Base-by-base conservation (phyloP, 2,329 filamentous ascomycete genomes). In the Aphanocladium album region DNA sequence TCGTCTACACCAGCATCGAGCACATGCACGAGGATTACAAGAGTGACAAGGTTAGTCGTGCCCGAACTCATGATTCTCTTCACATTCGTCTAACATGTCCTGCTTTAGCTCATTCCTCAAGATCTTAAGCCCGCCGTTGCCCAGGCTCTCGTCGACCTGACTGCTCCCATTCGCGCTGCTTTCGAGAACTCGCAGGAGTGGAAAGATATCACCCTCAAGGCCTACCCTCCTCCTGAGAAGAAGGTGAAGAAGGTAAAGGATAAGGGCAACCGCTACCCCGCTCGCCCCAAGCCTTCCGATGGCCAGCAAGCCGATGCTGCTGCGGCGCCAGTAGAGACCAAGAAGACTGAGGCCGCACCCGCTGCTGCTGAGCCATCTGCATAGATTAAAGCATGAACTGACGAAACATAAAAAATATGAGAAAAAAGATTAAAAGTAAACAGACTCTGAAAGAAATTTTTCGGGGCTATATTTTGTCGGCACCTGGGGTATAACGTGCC, bases 121-220 rank as follows among this genome's bases (percentile, higher is more conserved):
- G 77, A 89, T 14, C 80, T 98, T 57, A 98, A 99, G 79, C 83
- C 88, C n/a, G 91, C 90, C 12, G 86, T 96, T 6, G 83, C 89
- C 5, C 82, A 85, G 57, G 90, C 86, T 11, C 82, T 99, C 21
- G 86, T 85, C 66, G 80, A 83, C 43, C 82, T 98, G 14, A 80
- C 96, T 61, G 85, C 82, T 2, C 91, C 93, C 1, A 93, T 99
- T 62, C 87, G 88, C 65, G 82, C 79, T 3, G 88, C 87, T 6
- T 98, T 85, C 77, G 77, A 89, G 64, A 83, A 81, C 0, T 88
- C 84, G 0, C 69, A 82, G 33, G 91, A 93, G 69, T 98, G 92
- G 92, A 89, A 96, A 76, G 75, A 76, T 8, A 68, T 76, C 58
- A 83, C 88, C 55, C 72, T 83, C 57, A 87, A 89, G 72, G 95